Base-by-base conservation (phyloP, 2,329 filamentous ascomycete genomes). In the Colletotrichum costaricense region DNA sequence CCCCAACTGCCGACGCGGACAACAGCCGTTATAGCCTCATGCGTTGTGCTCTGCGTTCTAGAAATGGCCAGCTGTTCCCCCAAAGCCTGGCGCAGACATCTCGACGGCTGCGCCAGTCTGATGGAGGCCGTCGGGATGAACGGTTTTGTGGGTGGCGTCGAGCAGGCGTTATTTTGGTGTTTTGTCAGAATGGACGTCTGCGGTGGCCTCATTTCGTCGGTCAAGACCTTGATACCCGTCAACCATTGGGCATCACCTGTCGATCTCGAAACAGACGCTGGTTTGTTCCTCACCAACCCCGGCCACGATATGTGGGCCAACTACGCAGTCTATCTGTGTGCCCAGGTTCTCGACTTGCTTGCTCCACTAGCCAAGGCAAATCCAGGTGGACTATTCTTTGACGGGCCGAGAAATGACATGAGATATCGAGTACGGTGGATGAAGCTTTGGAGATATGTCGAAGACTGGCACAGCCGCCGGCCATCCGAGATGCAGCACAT, bases 101-200 rank as follows among this genome's bases (percentile, higher is more conserved):
- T 91, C 2, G 89, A 91, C 72, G 89, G 89, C 2, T 90, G 88
- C 74, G 88, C 89, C 4, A 86, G 86, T 9, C 80, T 91, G 5
- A 87, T 91, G 63, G 84, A 87, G 73, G 84, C 87, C 0, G 84
- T 88, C 57, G 86, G 84, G 8, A 86, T 90, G 26, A 84, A 88
- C 52, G 88, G 88, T 0, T 88, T 89, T 58, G 85, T 83, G 19
- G 85, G 86, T 3, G 88, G 88, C 0, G 76, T 90, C 26, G 79
- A 87, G 9, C 88, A 89, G 78, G 87, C 88, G 0, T 81, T 90
- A 0, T 91, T 90, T 72, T 91, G 89, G 89, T 90, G 88, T 75
- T 90, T 88, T 77, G 87, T 87, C 3, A 83, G 88, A 54, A 91
- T 91, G 88, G 88, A 90, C 78, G 78, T 90, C 14, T 90, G 88